These are phyloP conservation scores for Ophiocordyceps camponoti-rufipedis DNA, from an alignment of 2,329 filamentous ascomycete species.

Conservation along the genomic window DNA sequence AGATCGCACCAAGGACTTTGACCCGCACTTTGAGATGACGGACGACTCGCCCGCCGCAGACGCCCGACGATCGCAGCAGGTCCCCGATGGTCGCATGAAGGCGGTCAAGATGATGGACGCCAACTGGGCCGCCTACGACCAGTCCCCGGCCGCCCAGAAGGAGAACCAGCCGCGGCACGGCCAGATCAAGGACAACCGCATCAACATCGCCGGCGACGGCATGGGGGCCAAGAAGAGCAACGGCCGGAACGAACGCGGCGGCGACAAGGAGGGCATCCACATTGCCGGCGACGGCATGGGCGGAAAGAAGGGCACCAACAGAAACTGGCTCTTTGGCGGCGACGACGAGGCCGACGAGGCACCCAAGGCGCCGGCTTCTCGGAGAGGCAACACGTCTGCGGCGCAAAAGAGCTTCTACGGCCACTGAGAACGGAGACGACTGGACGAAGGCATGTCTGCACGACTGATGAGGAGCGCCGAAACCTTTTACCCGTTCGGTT, in stretches of 20 bases:
- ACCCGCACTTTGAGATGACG: constrained; percentile 56
- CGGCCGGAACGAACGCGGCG: constrained; percentile 30
- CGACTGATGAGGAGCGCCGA: constrained; percentile 11
- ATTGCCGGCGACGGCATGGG: constrained; percentile 48
- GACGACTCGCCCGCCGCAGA: constrained; percentile 41
- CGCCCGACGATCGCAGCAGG: constrained; percentile 20
- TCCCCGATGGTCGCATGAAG: constrained; percentile 45
- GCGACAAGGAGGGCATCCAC: constrained; percentile 20
- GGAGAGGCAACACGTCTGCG: constrained; percentile 12
- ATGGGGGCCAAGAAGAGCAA: constrained; percentile 44
- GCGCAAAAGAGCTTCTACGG: constrained; percentile 25
- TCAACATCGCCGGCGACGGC: constrained; percentile 39
- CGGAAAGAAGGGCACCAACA: constrained; percentile 30
- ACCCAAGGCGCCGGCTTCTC: constrained; percentile 9
- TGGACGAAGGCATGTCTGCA: constrained; percentile 12
- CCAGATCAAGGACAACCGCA: constrained; percentile 23
- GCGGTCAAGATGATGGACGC: constrained; percentile 57
- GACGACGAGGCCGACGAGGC: constrained; percentile 22
- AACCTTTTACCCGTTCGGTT: no score
- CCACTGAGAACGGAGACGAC: constrained; percentile 15
- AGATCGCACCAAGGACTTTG: constrained; percentile 59
- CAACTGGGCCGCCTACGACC: constrained; percentile 37
- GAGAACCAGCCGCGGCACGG: constrained; percentile 28
- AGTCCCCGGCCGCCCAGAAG: constrained; percentile 33
- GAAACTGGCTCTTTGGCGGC: constrained; percentile 41